phyloP scores from a whole-genome alignment of 2,329 filamentous ascomycete genomes.

The Fusarium nurragi region DNA sequence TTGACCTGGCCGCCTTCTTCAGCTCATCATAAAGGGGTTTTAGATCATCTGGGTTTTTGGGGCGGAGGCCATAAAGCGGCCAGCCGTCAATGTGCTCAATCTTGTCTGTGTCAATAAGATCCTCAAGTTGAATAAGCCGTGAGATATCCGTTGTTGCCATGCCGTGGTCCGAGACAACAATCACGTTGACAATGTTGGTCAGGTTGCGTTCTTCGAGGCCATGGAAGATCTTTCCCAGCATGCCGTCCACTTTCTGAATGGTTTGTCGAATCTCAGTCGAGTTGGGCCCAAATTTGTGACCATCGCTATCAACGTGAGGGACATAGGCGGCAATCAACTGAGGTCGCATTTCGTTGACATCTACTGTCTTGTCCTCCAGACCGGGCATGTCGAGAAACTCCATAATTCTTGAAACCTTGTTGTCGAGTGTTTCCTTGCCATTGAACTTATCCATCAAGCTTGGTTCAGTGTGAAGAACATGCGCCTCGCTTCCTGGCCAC shows the following conservation, averaged over 20 bases:
- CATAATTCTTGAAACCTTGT: slow-evolving; percentile 82
- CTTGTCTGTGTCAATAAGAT: slow-evolving; percentile 79
- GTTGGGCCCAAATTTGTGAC: slow-evolving; percentile 91
- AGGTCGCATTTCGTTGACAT: slow-evolving; percentile 70
- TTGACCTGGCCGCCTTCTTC: slow-evolving; percentile 64
- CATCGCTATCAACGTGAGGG: slow-evolving; percentile 87
- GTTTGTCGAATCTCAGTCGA: slow-evolving; percentile 87
- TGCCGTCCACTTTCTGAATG: slow-evolving; percentile 80
- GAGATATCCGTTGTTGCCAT: slow-evolving; percentile 92
- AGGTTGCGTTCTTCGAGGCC: slow-evolving; percentile 85
- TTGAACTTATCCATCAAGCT: slow-evolving; percentile 88
- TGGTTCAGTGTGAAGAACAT: slow-evolving; percentile 78
- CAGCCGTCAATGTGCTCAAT: slow-evolving; percentile 92
- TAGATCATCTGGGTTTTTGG: slow-evolving; percentile 74
- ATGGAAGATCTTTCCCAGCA: slow-evolving; percentile 79
- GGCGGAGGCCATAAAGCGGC: slow-evolving; percentile 89
- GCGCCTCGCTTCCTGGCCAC: slow-evolving; percentile 97
- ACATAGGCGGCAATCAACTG: slow-evolving; percentile 96
- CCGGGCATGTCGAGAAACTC: slow-evolving; percentile 87
- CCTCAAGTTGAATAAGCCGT: slow-evolving; percentile 87
- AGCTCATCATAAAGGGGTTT: slow-evolving; percentile 72
- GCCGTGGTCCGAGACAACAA: slow-evolving; percentile 97
- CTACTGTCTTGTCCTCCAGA: slow-evolving; percentile 64
- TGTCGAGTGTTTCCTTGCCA: slow-evolving; percentile 74
- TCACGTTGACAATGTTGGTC: slow-evolving; percentile 88